A percentile compares a stretch with the other conserved stretches of the same genome.
Evolutionary conservation across 257 asterid species (phyloP).

Genomic region (Solanum dulcamara): DNA sequence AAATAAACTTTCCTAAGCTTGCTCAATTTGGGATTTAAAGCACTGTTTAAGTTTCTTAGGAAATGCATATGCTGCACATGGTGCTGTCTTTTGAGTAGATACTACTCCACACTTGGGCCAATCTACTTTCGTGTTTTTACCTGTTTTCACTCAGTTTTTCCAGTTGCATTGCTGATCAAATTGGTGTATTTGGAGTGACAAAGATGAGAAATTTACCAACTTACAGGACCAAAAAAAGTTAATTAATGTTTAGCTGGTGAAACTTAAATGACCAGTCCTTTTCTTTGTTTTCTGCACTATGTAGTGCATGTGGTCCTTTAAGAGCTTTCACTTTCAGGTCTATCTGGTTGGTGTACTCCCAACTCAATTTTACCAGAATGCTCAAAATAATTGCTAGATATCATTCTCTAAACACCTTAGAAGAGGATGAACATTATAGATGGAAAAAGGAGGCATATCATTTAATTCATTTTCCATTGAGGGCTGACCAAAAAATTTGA

Average conservation of each 20-base stretch:
- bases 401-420: background rate
- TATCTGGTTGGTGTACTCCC: background rate
- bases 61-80: background rate
- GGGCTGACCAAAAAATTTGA: background rate
- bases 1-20: background rate
- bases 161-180: background rate
- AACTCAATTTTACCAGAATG: background rate
- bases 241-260: background rate
- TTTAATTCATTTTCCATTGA: background rate
- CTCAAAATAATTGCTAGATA: background rate
- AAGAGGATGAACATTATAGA: background rate
- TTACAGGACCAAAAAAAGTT: background rate
- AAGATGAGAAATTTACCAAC: background rate
- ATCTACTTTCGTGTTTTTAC: background rate
- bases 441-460: background rate
- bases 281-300: slow-evolving; percentile 9
- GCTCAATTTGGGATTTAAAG: background rate
- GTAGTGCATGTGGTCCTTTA: slow-evolving; percentile 29
- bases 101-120: background rate
- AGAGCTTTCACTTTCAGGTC: slow-evolving; percentile 22
- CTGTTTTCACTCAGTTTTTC: background rate
- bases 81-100: background rate
- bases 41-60: background rate
- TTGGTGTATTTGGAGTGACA: background rate
- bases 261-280: slow-evolving; percentile 18